Percentiles rank a stretch among this genome's conserved stretches.
These are phyloP conservation scores for Amphichorda felina DNA, from an alignment of 2,329 filamentous ascomycete genomes.

Conservation along the genomic window DNA sequence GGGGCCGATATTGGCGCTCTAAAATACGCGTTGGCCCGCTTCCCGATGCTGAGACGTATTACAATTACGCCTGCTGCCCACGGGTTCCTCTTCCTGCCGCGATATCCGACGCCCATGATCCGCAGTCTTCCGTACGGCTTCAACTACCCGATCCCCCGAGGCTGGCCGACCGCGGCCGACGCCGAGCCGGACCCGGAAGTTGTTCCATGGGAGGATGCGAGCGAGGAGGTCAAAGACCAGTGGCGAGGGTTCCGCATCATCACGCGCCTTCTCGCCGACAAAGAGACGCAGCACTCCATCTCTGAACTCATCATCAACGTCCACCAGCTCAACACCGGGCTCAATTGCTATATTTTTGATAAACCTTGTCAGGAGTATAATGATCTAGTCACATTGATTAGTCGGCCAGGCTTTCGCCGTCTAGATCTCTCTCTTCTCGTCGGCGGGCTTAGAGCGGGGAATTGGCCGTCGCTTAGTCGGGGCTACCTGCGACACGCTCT, in stretches of 20 bases:
- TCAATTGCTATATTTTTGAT: constrained; percentile 16
- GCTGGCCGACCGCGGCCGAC: constrained; percentile 12
- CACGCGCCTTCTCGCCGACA: constrained; percentile 1
- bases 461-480: not conserved
- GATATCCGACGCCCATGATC: constrained; percentile 29
- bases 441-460: constrained; percentile 1
- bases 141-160: constrained; percentile 20
- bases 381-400: constrained; percentile 10
- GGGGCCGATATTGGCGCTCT: constrained; percentile 17
- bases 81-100: constrained; percentile 18
- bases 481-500: constrained; percentile 7
- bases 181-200: not conserved
- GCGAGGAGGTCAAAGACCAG: constrained; percentile 4
- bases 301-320: constrained; percentile 19
- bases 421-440: constrained; percentile 12
- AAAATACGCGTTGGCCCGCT: constrained; percentile 16
- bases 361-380: constrained; percentile 10
- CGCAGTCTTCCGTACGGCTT: constrained; percentile 22
- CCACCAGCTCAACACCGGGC: constrained; percentile 11
- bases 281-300: constrained; percentile 8
- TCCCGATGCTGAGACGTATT: constrained; percentile 21
- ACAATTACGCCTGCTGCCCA: constrained; percentile 26
- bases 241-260: constrained; percentile 17
- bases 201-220: not conserved
- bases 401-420: constrained; percentile 11